A percentile compares a stretch with the other conserved stretches of the same genome.
These are phyloP conservation scores for Ascochyta clinopodiicola DNA, from an alignment of 2,329 filamentous ascomycete genomes.

Conservation along the genomic window DNA sequence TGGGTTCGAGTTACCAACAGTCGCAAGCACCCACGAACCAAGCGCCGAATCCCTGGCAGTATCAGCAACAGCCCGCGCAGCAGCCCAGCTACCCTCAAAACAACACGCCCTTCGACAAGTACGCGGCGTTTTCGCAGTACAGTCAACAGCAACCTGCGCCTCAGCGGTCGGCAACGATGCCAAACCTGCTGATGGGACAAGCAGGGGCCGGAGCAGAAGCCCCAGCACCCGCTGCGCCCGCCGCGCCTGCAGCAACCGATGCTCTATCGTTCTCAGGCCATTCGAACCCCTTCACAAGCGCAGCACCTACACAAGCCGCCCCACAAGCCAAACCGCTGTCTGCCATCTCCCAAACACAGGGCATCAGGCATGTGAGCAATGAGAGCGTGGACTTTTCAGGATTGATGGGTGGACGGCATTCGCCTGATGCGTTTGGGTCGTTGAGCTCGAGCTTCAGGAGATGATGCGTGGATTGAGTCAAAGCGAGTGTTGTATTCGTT, in stretches of 20 bases:
- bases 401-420: constrained; percentile 72
- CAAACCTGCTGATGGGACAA: constrained; percentile 16
- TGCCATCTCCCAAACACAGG: constrained; percentile 28
- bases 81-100: constrained; percentile 26
- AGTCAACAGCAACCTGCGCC: constrained; percentile 14
- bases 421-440: constrained; percentile 80
- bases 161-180: constrained; percentile 22
- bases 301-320: constrained; percentile 38
- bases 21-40: constrained; percentile 18
- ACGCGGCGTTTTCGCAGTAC: constrained; percentile 14
- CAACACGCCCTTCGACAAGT: constrained; percentile 13
- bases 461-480: constrained; percentile 15
- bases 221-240: constrained; percentile 35
- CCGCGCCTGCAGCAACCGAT: constrained; percentile 38
- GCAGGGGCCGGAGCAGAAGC: constrained; percentile 21
- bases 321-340: constrained; percentile 66
- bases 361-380: constrained; percentile 62
- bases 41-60: constrained; percentile 35
- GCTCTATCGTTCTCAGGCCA: constrained; percentile 26
- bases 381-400: constrained; percentile 72
- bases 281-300: constrained; percentile 54
- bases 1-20: constrained; percentile 28
- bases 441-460: constrained; percentile 64
- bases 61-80: constrained; percentile 27
- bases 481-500: not conserved